A percentile compares a stretch with the other conserved stretches of the same genome.
Evolutionary conservation across 495 filamentous ascomycete species (phyloP).

Genomic region (Penicillium daleae): DNA sequence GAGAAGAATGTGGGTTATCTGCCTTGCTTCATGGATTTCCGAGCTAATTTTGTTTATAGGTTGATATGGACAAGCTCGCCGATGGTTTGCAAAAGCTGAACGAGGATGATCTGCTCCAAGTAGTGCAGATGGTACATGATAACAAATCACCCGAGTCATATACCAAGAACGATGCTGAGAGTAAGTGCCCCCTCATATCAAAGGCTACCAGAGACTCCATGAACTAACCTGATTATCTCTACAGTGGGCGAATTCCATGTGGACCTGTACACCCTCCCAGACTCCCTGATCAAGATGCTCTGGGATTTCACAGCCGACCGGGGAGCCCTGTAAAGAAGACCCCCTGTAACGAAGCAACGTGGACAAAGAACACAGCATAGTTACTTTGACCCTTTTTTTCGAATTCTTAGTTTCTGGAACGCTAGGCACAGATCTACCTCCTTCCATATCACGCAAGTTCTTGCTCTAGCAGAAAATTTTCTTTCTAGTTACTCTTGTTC

Average conservation of each 20-base stretch:
- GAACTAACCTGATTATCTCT: background rate
- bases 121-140: constrained; percentile 98
- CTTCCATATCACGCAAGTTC: background rate
- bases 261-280: constrained; percentile 93
- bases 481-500: background rate
- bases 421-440: background rate
- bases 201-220: background rate
- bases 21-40: background rate
- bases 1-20: constrained; percentile 62
- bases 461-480: constrained; percentile 2
- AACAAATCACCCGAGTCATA: constrained; percentile 91
- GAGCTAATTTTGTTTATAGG: constrained; percentile 33
- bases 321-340: constrained; percentile 24
- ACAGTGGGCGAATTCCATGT: constrained; percentile 97
- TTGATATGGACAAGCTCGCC: constrained; percentile 97
- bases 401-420: background rate
- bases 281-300: constrained; percentile 77
- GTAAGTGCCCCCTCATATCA: constrained; percentile 52
- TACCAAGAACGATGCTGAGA: constrained; percentile 94
- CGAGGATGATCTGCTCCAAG: constrained; percentile 89
- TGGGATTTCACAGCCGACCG: constrained; percentile 78
- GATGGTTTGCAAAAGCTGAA: constrained; percentile 83
- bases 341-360: constrained; percentile 27
- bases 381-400: background rate
- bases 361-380: background rate